Evolutionary conservation across 78 protist genomes (phyloP), one percentile per base, ranked within the genome.

Genomic region (Tieghemostelium lacteum): DNA sequence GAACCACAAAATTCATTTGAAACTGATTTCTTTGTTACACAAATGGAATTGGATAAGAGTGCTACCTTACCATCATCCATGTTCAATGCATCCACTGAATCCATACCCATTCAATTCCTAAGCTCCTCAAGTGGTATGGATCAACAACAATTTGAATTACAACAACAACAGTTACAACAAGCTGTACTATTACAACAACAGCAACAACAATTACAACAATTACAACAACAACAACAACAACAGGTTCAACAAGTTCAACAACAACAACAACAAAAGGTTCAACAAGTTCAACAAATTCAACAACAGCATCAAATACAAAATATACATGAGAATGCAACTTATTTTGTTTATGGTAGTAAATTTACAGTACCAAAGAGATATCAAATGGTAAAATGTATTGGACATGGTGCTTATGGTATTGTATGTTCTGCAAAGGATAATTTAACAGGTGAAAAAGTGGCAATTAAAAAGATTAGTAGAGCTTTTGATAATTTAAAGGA

Each of bases 381-480:
- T 40, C 39, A 37, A 17, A 45, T 74, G 3, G 57, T 86, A 10
- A 54, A 55, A 20, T 73, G 87, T 55, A 72, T 88, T 19, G 94
- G 94, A 22, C 45, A 65, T 70, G 94, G 94, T 42, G 94, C 94
- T 1, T 88, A 70, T 64, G 94, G 94, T 49, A 50, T 88, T 37
- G 94, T 88, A 14, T 88, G 94, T 39, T 39, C 93, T 1, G 93
- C 93, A 7, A 50, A 24, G 12, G 93, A 87, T 39, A 61, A 73
- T 36, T 64, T 61, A 6, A 75, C 87, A 3, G 63, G 70, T 39
- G 65, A 75, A 33, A 70, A 76, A 20, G 94, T 92, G n/a, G 99
- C 99, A 19, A 95, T 99, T 71, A 99, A 99, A 92, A 97, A 95
- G 85, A 94, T 98, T 45, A 52, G 60, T 28, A 93, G 95, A 29